Evolutionary conservation across 805 yeast genomes (phyloP).

Genomic region (Cyberlindnera galapagoensis): DNA sequence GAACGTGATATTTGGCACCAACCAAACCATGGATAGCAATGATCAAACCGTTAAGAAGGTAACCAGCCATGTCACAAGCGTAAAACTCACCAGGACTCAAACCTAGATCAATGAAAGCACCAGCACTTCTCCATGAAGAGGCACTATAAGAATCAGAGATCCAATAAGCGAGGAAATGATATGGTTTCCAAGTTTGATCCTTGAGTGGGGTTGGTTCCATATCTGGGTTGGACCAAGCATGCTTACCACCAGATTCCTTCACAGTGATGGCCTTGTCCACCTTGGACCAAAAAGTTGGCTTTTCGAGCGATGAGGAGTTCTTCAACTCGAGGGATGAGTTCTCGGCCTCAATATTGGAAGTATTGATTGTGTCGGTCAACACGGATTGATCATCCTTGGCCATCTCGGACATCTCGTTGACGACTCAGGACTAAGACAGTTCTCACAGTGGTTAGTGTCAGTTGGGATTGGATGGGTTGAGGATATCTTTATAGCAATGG

Average conservation of each 20-base stretch:
- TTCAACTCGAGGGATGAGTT: conserved; percentile 4
- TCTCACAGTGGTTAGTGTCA: no score
- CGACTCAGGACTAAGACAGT: no score
- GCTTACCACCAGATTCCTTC: conserved; percentile 1
- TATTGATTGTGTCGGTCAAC: conserved; percentile 1
- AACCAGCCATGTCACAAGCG: conserved; percentile 9
- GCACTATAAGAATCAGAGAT: conserved; percentile 13
- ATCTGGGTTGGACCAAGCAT: conserved; percentile 8
- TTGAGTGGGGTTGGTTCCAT: conserved; percentile 12
- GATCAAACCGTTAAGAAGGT: conserved; percentile 6
- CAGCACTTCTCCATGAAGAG: conserved; percentile 14
- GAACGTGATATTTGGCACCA: conserved; percentile 11
- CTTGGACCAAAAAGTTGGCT: no score
- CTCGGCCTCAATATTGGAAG: no score
- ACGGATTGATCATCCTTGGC: conserved; percentile 4
- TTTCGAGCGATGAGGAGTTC: no score
- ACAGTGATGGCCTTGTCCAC: conserved; percentile 2
- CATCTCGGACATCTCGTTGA: no score
- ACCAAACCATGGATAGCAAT: conserved; percentile 10
- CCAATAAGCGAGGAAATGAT: conserved; percentile 14
- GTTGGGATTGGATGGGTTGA: no score
- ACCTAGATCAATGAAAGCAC: conserved; percentile 12
- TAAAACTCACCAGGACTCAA: conserved; percentile 10
- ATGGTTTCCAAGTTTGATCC: conserved; percentile 12
- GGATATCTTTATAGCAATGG: no score